Evolutionary conservation across 352 stramenopile species (phyloP).

Genomic region (Phytophthora brassicae): DNA sequence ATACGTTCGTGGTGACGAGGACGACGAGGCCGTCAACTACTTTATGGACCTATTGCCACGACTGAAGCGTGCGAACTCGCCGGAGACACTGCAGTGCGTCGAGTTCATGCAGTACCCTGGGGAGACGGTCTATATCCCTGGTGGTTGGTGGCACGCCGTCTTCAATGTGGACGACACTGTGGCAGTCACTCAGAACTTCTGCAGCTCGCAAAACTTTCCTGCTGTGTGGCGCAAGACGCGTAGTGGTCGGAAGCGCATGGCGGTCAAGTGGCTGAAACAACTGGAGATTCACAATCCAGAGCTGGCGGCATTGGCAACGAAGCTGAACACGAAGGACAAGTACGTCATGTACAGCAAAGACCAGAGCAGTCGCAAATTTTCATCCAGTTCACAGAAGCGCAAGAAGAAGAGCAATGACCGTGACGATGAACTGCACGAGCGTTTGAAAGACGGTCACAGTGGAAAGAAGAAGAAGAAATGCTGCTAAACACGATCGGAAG

Average conservation of each 20-base stretch:
- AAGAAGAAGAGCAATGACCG: constrained; percentile 43
- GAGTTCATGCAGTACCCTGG: constrained; percentile 91
- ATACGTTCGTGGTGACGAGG: constrained; percentile 85
- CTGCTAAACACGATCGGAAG: constrained; percentile 11
- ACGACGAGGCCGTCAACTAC: constrained; percentile 94
- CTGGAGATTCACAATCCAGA: constrained; percentile 84
- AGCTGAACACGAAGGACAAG: constrained; percentile 87
- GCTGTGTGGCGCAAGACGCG: constrained; percentile 89
- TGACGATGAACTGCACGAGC: constrained; percentile 22
- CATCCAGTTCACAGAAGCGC: constrained; percentile 28
- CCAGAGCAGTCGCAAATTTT: constrained; percentile 12
- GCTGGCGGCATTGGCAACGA: constrained; percentile 71
- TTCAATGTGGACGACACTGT: constrained; percentile 92
- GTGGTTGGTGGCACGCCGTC: constrained; percentile 93
- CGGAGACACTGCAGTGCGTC: constrained; percentile 66
- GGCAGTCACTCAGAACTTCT: constrained; percentile 95
- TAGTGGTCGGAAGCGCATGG: constrained; percentile 93
- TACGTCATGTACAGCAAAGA: constrained; percentile 84
- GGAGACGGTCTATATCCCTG: constrained; percentile 92
- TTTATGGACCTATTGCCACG: constrained; percentile 91
- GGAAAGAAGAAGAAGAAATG: constrained; percentile 40
- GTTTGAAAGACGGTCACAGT: constrained; percentile 11
- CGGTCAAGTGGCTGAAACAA: constrained; percentile 91
- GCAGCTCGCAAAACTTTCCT: constrained; percentile 88
- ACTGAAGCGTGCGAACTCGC: constrained; percentile 75